A percentile compares a stretch with the other conserved stretches of the same genome.
Evolutionary conservation across 495 filamentous ascomycete species (phyloP).

Genomic region (Penicillium simplicissimum): DNA sequence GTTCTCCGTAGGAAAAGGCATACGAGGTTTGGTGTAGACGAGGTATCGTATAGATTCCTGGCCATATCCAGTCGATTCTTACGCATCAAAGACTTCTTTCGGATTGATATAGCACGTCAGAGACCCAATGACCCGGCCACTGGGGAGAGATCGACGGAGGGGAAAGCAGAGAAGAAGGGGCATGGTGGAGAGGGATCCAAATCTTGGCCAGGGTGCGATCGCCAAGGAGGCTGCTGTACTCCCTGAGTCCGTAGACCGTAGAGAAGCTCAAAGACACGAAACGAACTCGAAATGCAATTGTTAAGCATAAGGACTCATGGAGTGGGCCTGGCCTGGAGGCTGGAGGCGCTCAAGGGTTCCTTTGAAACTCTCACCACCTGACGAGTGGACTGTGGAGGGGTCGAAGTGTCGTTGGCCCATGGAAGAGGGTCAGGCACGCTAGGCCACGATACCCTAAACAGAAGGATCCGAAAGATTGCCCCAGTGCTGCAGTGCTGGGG

Average conservation of each 20-base stretch:
- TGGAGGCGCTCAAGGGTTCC: background rate
- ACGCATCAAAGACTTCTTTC: background rate
- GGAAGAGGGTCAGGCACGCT: background rate
- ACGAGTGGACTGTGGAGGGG: background rate
- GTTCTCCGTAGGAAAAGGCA: background rate
- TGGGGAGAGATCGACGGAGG: background rate
- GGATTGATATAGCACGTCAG: background rate
- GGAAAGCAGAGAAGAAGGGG: background rate
- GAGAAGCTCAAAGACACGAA: background rate
- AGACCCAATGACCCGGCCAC: background rate
- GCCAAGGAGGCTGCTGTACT: background rate
- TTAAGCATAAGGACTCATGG: background rate
- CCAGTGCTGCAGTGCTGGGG: background rate
- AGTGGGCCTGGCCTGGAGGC: background rate
- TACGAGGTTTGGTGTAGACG: background rate
- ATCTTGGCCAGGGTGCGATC: background rate
- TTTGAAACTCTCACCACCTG: background rate
- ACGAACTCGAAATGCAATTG: background rate
- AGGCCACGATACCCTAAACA: background rate
- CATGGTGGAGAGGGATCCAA: background rate
- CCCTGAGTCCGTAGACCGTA: no score
- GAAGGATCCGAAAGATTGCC: background rate
- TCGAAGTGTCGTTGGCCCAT: background rate
- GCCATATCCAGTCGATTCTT: background rate
- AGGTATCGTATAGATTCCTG: background rate